Conservation (phyloP, 495 filamentous ascomycete genomes). For the Venustampulla echinocandica region DNA sequence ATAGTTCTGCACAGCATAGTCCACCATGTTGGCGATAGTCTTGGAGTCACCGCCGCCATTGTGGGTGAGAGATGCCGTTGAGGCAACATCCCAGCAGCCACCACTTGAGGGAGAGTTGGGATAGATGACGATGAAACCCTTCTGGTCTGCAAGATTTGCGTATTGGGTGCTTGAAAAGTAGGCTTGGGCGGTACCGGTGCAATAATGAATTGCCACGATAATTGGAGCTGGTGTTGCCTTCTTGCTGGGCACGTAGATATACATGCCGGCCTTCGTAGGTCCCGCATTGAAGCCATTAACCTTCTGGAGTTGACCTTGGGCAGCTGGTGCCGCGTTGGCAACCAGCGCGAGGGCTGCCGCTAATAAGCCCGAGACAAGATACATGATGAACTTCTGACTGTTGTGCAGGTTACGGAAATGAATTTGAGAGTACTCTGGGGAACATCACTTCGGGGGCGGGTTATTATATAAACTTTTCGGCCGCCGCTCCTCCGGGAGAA, state of each 20-base stretch:
- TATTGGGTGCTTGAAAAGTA: conserved; percentile 43
- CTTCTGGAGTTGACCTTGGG: conserved; percentile 26
- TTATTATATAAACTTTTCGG: background rate
- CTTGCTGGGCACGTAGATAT: conserved; percentile 46
- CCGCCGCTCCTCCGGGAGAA: background rate
- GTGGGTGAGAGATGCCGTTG: conserved; percentile 42
- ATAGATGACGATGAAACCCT: conserved; percentile 53
- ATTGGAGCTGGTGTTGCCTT: conserved; percentile 42
- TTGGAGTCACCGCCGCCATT: conserved; percentile 49
- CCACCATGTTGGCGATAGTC: conserved; percentile 53
- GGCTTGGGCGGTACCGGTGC: conserved; percentile 41
- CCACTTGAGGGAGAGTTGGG: conserved; percentile 38
- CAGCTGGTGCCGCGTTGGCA: conserved; percentile 22
- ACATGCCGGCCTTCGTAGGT: conserved; percentile 42
- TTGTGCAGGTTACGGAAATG: background rate
- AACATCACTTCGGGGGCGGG: background rate
- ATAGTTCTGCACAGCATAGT: conserved; percentile 37
- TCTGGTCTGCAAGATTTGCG: conserved; percentile 38
- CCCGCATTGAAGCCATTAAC: conserved; percentile 36
- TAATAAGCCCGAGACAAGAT: conserved; percentile 25
- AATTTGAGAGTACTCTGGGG: background rate
- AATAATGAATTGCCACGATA: conserved; percentile 50
- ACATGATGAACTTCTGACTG: conserved; percentile 25
- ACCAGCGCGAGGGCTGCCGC: conserved; percentile 27
- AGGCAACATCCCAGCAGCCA: conserved; percentile 57